A percentile compares a stretch with the other conserved stretches of the same genome.
phyloP scores from a whole-genome alignment of 306 rosid genomes.

The Rubus idaeus region DNA sequence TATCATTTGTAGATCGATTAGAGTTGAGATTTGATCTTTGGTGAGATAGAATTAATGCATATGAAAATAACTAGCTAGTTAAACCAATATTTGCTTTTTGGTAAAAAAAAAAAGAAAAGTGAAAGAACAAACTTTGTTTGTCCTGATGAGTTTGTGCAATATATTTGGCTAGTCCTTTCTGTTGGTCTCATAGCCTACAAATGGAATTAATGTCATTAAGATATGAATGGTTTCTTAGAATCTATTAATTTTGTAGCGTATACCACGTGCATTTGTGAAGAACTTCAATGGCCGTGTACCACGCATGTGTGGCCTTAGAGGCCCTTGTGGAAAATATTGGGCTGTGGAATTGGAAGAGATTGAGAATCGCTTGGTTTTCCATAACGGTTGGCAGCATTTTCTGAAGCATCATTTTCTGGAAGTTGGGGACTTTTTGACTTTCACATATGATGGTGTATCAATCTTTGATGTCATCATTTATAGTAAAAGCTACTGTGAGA shows the following conservation, averaged over 20 bases:
- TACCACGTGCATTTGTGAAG: neutral
- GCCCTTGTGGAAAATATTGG: conserved; percentile 1
- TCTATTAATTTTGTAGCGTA: neutral
- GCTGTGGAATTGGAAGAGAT: neutral
- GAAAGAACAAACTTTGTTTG: no score
- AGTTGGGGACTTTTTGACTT: conserved; percentile 10
- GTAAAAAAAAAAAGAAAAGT: no score
- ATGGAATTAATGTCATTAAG: neutral
- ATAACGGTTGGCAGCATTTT: conserved; percentile 25
- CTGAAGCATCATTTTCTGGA: conserved; percentile 10
- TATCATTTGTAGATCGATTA: no score
- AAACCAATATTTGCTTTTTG: neutral
- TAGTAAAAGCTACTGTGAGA: conserved; percentile 13
- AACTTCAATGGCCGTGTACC: neutral
- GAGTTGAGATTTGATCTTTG: neutral
- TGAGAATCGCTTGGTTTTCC: neutral
- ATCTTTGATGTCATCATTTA: conserved; percentile 10
- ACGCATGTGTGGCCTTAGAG: neutral
- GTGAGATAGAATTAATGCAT: neutral
- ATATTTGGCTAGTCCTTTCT: no score
- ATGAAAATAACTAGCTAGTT: neutral
- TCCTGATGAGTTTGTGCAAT: no score
- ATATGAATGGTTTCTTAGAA: neutral
- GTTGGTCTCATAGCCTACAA: neutral
- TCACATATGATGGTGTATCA: conserved; percentile 1